Evolutionary conservation across 2,329 filamentous ascomycete genomes (phyloP).

Genomic region (Colletotrichum melonis): DNA sequence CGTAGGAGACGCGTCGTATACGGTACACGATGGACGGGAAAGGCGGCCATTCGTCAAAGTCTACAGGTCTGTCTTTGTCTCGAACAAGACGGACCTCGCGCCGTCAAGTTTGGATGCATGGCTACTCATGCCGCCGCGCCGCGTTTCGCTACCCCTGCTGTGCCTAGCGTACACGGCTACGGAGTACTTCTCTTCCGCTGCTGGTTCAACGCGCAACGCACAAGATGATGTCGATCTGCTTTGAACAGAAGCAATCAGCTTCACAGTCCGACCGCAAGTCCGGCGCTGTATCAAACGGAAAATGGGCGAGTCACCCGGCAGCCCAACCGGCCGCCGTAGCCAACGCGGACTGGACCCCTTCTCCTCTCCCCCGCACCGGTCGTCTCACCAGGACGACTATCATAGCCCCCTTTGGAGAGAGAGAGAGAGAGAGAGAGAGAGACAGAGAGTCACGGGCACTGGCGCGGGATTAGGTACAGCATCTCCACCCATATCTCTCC

Average conservation of each 20-base stretch:
- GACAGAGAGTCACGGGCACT: not conserved
- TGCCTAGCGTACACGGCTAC: not conserved
- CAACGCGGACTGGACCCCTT: not conserved
- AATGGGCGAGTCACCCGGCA: not conserved
- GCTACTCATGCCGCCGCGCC: slow-evolving; percentile 6
- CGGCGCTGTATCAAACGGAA: not conserved
- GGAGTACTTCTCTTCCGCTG: not conserved
- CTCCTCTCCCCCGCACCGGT: slow-evolving; percentile 25
- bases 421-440: not conserved
- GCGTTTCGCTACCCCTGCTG: slow-evolving; percentile 7
- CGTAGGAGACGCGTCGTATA: not conserved
- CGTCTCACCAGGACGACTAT: slow-evolving; percentile 17
- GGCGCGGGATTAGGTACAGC: not conserved
- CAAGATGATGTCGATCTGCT: slow-evolving; percentile 7
- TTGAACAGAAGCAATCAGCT: slow-evolving; percentile 15
- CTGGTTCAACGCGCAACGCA: slow-evolving; percentile 1
- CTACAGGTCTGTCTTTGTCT: slow-evolving; percentile 14
- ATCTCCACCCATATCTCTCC: not conserved
- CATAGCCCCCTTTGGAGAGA: not conserved
- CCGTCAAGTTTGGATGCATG: slow-evolving; percentile 11
- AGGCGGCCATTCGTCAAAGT: not conserved
- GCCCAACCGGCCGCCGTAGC: not conserved
- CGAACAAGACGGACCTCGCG: slow-evolving; percentile 1
- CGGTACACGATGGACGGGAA: not conserved
- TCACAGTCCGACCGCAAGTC: not conserved